These are phyloP conservation scores for Andrographis paniculata DNA, from an alignment of 305 asterid genomes.

Conservation along the genomic window DNA sequence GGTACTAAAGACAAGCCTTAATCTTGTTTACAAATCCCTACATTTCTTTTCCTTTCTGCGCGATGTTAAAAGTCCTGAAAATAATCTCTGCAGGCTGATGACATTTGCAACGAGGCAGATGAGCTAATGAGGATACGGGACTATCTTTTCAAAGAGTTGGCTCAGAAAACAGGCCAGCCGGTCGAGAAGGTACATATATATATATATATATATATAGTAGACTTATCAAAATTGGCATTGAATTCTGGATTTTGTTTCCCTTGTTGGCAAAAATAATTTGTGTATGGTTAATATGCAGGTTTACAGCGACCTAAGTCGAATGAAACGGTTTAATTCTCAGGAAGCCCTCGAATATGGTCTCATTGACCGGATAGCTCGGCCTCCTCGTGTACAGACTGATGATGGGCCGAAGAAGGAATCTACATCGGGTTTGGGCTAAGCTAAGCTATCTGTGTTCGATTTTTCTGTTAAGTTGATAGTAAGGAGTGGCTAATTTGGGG, in stretches of 20 bases:
- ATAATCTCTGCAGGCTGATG: conserved; percentile 62
- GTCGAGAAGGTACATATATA: conserved; percentile 56
- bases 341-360: conserved; percentile 94
- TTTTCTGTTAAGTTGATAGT: too few species aligned
- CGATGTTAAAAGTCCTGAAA: conserved; percentile 6
- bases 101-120: conserved; percentile 72
- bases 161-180: conserved; percentile 87
- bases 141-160: conserved; percentile 89
- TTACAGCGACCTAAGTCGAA: conserved; percentile 55
- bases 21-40: conserved; percentile 6
- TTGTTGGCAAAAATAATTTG: conserved; percentile 11
- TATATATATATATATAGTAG: neutral
- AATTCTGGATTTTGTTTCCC: neutral
- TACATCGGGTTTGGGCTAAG: conserved; percentile 51
- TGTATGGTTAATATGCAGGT: conserved; percentile 36
- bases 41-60: too few species aligned
- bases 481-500: too few species aligned
- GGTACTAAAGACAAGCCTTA: conserved; percentile 31
- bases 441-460: too few species aligned
- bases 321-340: conserved; percentile 65
- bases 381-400: conserved; percentile 38
- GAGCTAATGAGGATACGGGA: conserved; percentile 83
- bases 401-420: conserved; percentile 36
- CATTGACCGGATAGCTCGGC: conserved; percentile 70
- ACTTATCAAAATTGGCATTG: neutral